Evolutionary conservation across 73 alveolate species (phyloP).

Genomic region (Effrenium voratum): DNA sequence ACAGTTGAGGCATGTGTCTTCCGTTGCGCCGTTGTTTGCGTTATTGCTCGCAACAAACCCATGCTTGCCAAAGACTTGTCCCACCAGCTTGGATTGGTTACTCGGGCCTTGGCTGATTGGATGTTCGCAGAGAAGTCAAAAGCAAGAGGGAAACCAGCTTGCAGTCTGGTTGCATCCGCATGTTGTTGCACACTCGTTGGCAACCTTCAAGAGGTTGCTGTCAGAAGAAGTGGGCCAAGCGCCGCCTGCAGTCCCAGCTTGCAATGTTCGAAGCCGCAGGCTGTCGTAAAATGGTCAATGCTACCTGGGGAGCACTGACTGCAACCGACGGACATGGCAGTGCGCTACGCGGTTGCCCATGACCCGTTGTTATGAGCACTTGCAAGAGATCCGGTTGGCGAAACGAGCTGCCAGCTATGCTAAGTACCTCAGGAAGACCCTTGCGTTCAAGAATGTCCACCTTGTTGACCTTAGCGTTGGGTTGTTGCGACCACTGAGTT

Average conservation of each 20-base stretch:
- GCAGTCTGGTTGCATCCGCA: background rate
- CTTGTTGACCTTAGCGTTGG: slow-evolving; percentile 39
- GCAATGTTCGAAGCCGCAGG: background rate
- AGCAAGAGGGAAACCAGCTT: background rate
- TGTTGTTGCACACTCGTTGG: slow-evolving; percentile 54
- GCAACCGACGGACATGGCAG: background rate
- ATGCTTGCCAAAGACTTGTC: background rate
- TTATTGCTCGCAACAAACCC: background rate
- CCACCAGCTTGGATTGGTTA: slow-evolving; percentile 19
- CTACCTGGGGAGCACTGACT: slow-evolving; percentile 10
- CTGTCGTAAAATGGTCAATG: background rate
- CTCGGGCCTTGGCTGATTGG: slow-evolving; percentile 34
- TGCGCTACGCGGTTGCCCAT: background rate
- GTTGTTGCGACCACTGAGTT: background rate
- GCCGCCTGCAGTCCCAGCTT: background rate
- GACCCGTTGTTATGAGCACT: slow-evolving; percentile 40
- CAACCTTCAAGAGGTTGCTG: background rate
- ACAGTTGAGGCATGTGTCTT: background rate
- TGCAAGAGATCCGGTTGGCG: slow-evolving; percentile 6
- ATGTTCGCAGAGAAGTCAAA: background rate
- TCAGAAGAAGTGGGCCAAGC: background rate
- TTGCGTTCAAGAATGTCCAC: background rate
- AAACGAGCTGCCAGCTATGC: background rate
- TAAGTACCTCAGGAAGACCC: background rate
- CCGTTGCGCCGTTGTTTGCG: background rate